phyloP scores from a whole-genome alignment of 1,139 yeast genomes.

The Hyphopichia fennica region DNA sequence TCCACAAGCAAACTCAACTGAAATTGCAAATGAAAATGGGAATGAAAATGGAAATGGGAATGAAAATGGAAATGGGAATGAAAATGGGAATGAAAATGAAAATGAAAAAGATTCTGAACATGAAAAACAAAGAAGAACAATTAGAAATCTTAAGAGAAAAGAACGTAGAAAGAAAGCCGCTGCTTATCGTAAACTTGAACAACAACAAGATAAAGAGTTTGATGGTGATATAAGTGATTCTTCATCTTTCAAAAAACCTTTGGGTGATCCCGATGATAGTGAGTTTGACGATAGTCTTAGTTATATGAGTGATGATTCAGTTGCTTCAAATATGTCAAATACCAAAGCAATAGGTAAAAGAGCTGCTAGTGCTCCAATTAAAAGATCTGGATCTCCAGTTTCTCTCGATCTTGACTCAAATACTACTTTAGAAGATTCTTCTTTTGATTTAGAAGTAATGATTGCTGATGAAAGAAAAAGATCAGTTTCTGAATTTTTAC shows the following conservation, averaged over 20 bases:
- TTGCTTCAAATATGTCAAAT: background rate
- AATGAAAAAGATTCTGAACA: background rate
- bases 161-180: conserved; percentile 4
- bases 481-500: conserved; percentile 4
- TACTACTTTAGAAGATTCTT: background rate
- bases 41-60: background rate
- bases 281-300: conserved; percentile 1
- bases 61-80: background rate
- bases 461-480: conserved; percentile 3
- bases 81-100: background rate
- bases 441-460: conserved; percentile 1
- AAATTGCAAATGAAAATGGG: background rate
- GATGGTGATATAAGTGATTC: conserved; percentile 1
- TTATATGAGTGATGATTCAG: conserved; percentile 3
- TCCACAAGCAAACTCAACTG: background rate
- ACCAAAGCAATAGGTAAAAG: background rate
- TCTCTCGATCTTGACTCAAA: conserved; percentile 3
- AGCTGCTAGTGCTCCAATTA: background rate
- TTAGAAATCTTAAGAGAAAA: conserved; percentile 2
- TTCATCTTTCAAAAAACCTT: background rate
- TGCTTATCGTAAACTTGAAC: background rate
- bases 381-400: background rate
- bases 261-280: conserved; percentile 1
- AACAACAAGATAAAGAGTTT: background rate
- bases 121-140: conserved; percentile 1